phyloP scores from a whole-genome alignment of 116 monocot genomes.

The Posidonia oceanica region DNA sequence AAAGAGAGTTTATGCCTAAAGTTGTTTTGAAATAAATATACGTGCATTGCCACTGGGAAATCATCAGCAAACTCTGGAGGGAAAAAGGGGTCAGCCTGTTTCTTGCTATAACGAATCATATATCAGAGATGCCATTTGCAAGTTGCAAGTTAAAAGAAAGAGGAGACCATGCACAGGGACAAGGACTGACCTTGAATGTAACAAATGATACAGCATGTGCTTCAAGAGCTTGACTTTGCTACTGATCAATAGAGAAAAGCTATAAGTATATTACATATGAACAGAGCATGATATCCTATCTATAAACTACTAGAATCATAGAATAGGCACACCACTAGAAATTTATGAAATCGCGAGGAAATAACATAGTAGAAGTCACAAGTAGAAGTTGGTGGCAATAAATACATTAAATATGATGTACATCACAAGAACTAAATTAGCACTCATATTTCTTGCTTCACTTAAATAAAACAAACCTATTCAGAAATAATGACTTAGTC shows the following conservation, averaged over 20 bases:
- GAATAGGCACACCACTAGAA: too few relatives aligned
- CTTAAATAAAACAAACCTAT: too few relatives aligned
- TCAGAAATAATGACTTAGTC: too few relatives aligned
- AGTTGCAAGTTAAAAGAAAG: not conserved
- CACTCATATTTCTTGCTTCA: too few relatives aligned
- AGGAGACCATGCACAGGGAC: too few relatives aligned
- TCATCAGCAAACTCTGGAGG: slow-evolving; percentile 99
- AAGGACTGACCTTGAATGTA: slow-evolving; percentile 50
- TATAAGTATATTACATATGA: too few relatives aligned
- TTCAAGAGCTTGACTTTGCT: slow-evolving; percentile 98
- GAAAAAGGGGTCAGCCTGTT: slow-evolving; percentile 97
- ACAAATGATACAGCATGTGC: slow-evolving; percentile 99
- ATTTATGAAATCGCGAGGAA: too few relatives aligned
- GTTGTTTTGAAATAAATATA: not conserved
- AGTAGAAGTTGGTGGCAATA: not conserved
- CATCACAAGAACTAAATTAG: too few relatives aligned
- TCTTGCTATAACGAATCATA: slow-evolving; percentile 87
- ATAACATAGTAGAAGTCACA: not conserved
- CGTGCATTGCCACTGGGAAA: slow-evolving; percentile 53
- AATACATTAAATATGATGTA: not conserved
- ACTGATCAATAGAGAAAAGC: slow-evolving; percentile 97
- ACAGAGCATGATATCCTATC: too few relatives aligned
- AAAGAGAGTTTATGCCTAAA: too few relatives aligned
- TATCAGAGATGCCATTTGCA: slow-evolving; percentile 26
- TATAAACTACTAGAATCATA: too few relatives aligned